Conservation (phyloP, 192 early-diverging fungal species). For the Endogone sp. region DNA sequence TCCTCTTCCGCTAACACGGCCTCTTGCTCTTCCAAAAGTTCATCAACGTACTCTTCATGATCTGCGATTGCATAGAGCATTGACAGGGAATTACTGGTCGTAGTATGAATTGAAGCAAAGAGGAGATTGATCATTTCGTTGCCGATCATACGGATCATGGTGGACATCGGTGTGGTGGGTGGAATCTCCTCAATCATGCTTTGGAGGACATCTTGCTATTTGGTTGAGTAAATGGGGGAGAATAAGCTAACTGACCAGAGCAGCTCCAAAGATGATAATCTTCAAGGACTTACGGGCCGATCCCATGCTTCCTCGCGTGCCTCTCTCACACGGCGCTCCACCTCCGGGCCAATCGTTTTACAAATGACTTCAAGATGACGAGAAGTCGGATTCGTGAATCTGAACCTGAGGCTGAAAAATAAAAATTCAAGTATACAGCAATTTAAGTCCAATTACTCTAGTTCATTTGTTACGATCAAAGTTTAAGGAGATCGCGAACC, state of each 20-base stretch:
- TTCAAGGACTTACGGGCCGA: not conserved
- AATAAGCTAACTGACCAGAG: not conserved
- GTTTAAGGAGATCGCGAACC: no score
- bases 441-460: no score
- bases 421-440: not conserved
- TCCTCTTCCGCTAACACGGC: slow-evolving; percentile 16
- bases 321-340: not conserved
- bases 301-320: not conserved
- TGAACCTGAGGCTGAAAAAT: not conserved
- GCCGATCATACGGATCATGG: slow-evolving; percentile 4
- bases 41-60: slow-evolving; percentile 9
- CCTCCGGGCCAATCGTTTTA: not conserved
- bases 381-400: not conserved
- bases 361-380: not conserved
- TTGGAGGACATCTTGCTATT: not conserved
- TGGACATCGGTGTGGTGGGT: not conserved
- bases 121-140: slow-evolving; percentile 24
- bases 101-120: slow-evolving; percentile 25
- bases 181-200: not conserved
- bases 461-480: no score
- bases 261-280: not conserved
- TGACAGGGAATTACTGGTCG: slow-evolving; percentile 4
- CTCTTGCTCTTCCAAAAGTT: slow-evolving; percentile 18
- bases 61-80: slow-evolving; percentile 14
- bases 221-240: not conserved